Base-by-base conservation (phyloP, 352 stramenopile genomes). In the Peronospora destructor region DNA sequence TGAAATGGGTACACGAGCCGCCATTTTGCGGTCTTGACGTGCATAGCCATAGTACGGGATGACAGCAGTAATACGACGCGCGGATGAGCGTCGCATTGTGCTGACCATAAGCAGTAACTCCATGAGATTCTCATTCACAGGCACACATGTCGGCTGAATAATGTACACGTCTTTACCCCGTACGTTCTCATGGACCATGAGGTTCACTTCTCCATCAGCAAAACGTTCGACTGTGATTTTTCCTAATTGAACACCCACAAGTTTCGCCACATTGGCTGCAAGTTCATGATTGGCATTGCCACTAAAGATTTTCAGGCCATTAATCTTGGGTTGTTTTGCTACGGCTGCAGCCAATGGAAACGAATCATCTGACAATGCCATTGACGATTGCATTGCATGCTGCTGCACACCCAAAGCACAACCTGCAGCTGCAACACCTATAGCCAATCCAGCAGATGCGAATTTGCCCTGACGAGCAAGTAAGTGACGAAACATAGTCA, bases 111-210 rank as follows among this genome's bases (percentile, higher is more conserved):
- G 87, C 71, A 98, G 71, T 45, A 99, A 71, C 77, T 99, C 97
- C 95, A 99, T 98, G 1, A 99, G 81, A 71, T 99, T 98, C 73
- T 99, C 96, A 73, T 99, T 99, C 50, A 99, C 96, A 30, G 95
- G 95, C 53, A 95, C 72, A 72, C 95, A 99, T 28, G 97, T 99
- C 6, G 97, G 95, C 78, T 99, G 97, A 38, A 99, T 92, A 58
- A 99, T 98, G 77, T 99, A 99, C 52, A 99, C 94, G 80, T 99
- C 96, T 68, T 99, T 99, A 51, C 97, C 97, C 52, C 96, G 93
- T 61, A 99, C 96, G 73, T 99, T 98, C 65, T 99, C 96, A 66
- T 99, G 94, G 56, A 99, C 95, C 79, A 98, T 97, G 59, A 99
- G 91, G 66, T 99, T 99, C 9, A 98, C 95, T 72, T 99, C 97